A percentile compares a stretch with the other conserved stretches of the same genome.
These are phyloP conservation scores for Cetradonia linearis DNA, from an alignment of 495 filamentous ascomycete genomes.

Conservation along the genomic window DNA sequence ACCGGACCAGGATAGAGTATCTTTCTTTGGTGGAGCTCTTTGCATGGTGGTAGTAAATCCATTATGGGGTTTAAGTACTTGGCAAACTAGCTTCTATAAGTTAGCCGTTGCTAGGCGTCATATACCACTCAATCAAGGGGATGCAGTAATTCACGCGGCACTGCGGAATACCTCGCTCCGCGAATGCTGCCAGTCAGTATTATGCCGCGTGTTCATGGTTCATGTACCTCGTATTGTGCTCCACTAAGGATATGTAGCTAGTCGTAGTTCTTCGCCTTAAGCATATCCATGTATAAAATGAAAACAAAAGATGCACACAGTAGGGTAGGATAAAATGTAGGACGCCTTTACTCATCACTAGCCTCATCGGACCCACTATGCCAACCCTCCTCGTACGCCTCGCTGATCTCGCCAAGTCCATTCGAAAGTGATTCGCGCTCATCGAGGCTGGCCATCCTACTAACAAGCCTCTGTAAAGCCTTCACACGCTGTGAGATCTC, in stretches of 20 bases:
- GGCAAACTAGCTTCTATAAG: neutral
- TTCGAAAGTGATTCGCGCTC: slow-evolving; percentile 76
- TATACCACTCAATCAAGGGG: neutral
- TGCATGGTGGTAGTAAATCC: neutral
- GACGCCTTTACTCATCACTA: slow-evolving; percentile 43
- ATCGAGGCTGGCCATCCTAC: slow-evolving; percentile 52
- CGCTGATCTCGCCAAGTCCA: slow-evolving; percentile 73
- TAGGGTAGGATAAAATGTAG: neutral
- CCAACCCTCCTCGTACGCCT: slow-evolving; percentile 87
- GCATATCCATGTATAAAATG: neutral
- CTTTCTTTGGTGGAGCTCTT: no score
- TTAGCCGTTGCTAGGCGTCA: neutral
- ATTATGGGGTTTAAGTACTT: neutral
- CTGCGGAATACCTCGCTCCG: neutral
- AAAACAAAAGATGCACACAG: neutral
- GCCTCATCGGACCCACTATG: slow-evolving; percentile 73
- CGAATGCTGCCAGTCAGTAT: slow-evolving; percentile 1
- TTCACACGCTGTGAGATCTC: slow-evolving; percentile 60
- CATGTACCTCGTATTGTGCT: slow-evolving; percentile 10
- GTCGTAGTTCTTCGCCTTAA: neutral
- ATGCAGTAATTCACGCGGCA: neutral
- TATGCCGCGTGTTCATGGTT: neutral
- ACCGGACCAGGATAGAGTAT: neutral
- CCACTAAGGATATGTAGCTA: neutral
- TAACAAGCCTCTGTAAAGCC: slow-evolving; percentile 48